Evolutionary conservation across 225 moss, liverwort and hornwort genomes (phyloP).

Genomic region (Physcomitrellopsis africana): DNA sequence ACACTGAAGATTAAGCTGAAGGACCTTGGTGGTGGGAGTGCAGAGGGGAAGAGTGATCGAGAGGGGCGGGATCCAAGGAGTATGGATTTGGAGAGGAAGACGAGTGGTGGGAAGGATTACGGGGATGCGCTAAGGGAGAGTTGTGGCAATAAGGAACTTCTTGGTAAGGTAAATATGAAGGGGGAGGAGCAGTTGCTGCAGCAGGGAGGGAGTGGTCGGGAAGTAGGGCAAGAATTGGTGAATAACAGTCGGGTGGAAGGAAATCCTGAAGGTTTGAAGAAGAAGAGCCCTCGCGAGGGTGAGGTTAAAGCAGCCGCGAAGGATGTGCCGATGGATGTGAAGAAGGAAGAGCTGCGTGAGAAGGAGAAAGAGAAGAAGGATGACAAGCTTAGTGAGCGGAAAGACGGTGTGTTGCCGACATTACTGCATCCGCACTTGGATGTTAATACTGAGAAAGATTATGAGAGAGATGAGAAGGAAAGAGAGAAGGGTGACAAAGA

Average conservation of each 20-base stretch:
- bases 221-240: constrained; percentile 44
- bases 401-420: constrained; percentile 37
- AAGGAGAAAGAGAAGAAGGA: constrained; percentile 64
- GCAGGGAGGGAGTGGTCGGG: constrained; percentile 31
- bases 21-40: constrained; percentile 28
- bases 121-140: constrained; percentile 38
- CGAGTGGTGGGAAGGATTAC: constrained; percentile 42
- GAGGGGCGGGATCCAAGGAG: constrained; percentile 39
- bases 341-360: constrained; percentile 46
- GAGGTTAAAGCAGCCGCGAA: constrained; percentile 35
- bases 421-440: constrained; percentile 39
- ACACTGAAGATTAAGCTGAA: constrained; percentile 47
- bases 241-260: constrained; percentile 36
- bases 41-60: constrained; percentile 43
- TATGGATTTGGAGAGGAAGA: constrained; percentile 47
- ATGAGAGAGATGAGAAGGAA: constrained; percentile 58
- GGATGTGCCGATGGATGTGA: constrained; percentile 37
- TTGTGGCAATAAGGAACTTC: constrained; percentile 29
- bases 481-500: constrained; percentile 66
- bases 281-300: constrained; percentile 49
- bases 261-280: constrained; percentile 48
- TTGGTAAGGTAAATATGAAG: constrained; percentile 39
- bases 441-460: constrained; percentile 41
- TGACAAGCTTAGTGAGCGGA: constrained; percentile 49
- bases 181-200: constrained; percentile 37